These are phyloP conservation scores for Hanseniaspora jakobsenii DNA, from an alignment of 805 yeast genomes.

Conservation along the genomic window DNA sequence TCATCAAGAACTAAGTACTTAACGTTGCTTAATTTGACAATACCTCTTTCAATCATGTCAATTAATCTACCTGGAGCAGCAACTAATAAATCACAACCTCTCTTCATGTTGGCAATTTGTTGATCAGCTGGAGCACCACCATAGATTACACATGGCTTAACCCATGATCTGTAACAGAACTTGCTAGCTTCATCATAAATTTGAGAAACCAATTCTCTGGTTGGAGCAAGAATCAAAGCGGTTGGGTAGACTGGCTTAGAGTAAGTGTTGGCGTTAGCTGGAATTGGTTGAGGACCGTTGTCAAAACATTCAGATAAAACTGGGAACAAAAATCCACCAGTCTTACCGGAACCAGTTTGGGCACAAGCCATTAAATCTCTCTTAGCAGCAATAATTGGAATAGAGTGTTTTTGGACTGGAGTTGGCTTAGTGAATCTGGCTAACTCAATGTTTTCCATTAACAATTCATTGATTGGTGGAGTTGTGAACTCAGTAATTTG, in stretches of 20 bases:
- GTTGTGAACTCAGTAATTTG: conserved; percentile 76
- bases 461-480: conserved; percentile 80
- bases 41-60: conserved; percentile 90
- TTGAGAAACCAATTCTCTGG: conserved; percentile 97
- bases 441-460: conserved; percentile 73
- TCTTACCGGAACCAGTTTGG: conserved; percentile 98
- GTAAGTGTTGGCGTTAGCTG: conserved; percentile 31
- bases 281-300: conserved; percentile 66
- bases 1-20: conserved; percentile 92
- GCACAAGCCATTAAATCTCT: conserved; percentile 96
- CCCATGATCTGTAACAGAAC: conserved; percentile 97
- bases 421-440: conserved; percentile 94
- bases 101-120: conserved; percentile 78
- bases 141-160: conserved; percentile 86
- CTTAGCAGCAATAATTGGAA: conserved; percentile 78
- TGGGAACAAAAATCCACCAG: conserved; percentile 99
- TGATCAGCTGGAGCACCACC: conserved; percentile 94
- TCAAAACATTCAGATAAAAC: conserved; percentile 82
- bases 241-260: conserved; percentile 85
- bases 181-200: conserved; percentile 91
- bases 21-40: conserved; percentile 77
- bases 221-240: conserved; percentile 91
- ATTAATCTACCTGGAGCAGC: conserved; percentile 99
- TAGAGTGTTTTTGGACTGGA: conserved; percentile 88
- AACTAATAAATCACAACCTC: conserved; percentile 90